Percentiles rank a stretch among this genome's conserved stretches.
Evolutionary conservation across 2,329 filamentous ascomycete genomes (phyloP).

Genomic region (Fusarium paranaense): DNA sequence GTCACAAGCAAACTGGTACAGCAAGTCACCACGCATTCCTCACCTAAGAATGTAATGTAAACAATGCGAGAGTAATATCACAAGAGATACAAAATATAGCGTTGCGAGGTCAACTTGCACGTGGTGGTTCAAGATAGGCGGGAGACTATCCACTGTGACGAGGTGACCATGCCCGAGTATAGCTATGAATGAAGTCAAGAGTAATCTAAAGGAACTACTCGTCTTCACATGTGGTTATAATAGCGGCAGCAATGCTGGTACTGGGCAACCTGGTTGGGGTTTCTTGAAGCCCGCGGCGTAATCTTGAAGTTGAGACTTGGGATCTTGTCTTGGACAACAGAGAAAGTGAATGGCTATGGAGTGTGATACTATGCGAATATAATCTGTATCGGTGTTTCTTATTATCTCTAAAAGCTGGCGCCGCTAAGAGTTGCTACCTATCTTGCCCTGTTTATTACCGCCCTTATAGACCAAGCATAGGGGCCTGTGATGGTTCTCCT

Average conservation of each 20-base stretch:
- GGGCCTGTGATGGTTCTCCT: background rate
- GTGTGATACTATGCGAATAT: background rate
- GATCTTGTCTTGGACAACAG: too few species aligned
- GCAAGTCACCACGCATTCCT: background rate
- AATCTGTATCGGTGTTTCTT: background rate
- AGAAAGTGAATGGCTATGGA: background rate
- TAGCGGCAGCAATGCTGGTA: background rate
- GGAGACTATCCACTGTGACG: background rate
- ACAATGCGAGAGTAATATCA: background rate
- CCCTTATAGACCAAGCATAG: background rate
- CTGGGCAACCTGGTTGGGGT: background rate
- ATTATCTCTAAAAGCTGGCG: background rate
- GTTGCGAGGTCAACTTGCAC: background rate
- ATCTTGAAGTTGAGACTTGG: too few species aligned
- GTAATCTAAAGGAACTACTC: accelerated
- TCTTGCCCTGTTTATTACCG: background rate
- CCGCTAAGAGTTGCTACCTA: background rate
- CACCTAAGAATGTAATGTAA: background rate
- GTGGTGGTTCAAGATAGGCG: background rate
- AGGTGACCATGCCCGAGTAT: background rate
- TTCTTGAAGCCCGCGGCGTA: too few species aligned
- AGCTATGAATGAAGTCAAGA: background rate
- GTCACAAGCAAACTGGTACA: background rate
- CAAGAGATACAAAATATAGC: background rate
- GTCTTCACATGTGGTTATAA: background rate